Percentiles rank a stretch among this genome's conserved stretches.
These are phyloP conservation scores for Fusarium penzigii DNA, from an alignment of 2,329 filamentous ascomycete genomes.

Conservation along the genomic window DNA sequence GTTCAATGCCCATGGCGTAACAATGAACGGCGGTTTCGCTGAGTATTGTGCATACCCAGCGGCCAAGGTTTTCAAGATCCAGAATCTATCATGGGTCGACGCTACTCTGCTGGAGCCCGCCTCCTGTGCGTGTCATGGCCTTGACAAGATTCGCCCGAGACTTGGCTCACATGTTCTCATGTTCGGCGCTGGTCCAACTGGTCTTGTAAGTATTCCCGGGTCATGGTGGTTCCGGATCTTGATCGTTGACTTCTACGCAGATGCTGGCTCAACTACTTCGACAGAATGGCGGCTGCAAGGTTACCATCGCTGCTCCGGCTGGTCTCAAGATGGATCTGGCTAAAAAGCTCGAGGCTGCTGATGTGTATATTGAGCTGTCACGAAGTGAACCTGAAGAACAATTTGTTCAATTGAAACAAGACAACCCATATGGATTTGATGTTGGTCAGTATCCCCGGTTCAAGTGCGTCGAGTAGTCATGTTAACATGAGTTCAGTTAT, in stretches of 20 bases:
- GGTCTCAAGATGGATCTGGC: conserved; percentile 73
- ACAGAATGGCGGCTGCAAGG: conserved; percentile 67
- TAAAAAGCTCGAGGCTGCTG: conserved; percentile 54
- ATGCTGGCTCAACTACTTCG: conserved; percentile 63
- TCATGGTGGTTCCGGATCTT: background rate
- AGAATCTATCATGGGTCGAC: conserved; percentile 67
- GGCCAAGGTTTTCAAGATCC: conserved; percentile 62
- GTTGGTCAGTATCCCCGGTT: conserved; percentile 46
- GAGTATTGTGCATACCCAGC: conserved; percentile 62
- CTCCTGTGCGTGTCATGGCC: conserved; percentile 69
- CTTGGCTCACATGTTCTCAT: conserved; percentile 66
- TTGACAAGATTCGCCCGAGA: conserved; percentile 68
- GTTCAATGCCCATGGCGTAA: conserved; percentile 67
- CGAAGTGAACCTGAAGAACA: conserved; percentile 57
- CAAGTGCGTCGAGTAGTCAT: background rate
- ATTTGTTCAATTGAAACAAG: conserved; percentile 61
- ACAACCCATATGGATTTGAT: conserved; percentile 73
- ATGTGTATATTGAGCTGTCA: conserved; percentile 56
- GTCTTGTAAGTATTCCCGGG: conserved; percentile 46
- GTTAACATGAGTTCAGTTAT: conserved; percentile 46
- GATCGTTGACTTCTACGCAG: conserved; percentile 14
- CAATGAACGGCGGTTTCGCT: conserved; percentile 70
- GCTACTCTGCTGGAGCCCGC: conserved; percentile 71
- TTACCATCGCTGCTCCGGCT: conserved; percentile 67
- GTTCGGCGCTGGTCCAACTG: conserved; percentile 68